phyloP scores from a whole-genome alignment of 345 rosid species.

The Syzygium aromaticum region DNA sequence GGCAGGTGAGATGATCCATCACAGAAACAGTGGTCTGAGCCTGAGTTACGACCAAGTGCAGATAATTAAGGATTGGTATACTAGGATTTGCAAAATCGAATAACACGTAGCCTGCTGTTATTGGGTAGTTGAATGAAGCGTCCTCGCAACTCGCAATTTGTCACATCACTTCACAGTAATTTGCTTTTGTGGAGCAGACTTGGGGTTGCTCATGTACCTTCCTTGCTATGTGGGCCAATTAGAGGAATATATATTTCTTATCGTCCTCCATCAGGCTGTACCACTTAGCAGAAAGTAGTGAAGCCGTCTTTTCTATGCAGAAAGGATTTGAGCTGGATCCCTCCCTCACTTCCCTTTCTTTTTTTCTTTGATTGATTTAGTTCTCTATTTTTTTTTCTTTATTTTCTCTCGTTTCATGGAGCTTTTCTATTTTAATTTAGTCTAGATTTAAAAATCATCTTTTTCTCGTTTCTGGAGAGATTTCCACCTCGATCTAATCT shows the following conservation, averaged over 20 bases:
- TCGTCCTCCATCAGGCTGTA: background rate
- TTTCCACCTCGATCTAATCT: too few relatives aligned
- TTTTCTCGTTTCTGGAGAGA: too few relatives aligned
- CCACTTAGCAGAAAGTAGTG: background rate
- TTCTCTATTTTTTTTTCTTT: too few relatives aligned
- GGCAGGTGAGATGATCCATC: background rate
- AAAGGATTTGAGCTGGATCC: too few relatives aligned
- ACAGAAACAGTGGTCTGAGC: background rate
- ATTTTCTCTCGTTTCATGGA: too few relatives aligned
- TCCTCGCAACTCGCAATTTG: background rate
- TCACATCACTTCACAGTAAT: background rate
- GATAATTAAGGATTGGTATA: background rate
- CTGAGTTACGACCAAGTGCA: background rate
- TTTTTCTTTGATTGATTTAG: too few relatives aligned
- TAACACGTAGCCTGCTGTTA: background rate
- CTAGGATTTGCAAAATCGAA: background rate
- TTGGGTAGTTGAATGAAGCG: too few relatives aligned
- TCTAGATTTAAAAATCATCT: too few relatives aligned
- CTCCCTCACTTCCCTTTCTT: too few relatives aligned
- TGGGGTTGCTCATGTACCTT: background rate
- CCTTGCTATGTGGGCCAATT: background rate
- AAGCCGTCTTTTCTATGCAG: background rate
- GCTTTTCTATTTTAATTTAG: too few relatives aligned
- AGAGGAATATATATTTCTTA: fast-evolving
- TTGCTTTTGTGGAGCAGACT: background rate